phyloP scores from a whole-genome alignment of 73 alveolate genomes.

The Symbiodinium pilosum region DNA sequence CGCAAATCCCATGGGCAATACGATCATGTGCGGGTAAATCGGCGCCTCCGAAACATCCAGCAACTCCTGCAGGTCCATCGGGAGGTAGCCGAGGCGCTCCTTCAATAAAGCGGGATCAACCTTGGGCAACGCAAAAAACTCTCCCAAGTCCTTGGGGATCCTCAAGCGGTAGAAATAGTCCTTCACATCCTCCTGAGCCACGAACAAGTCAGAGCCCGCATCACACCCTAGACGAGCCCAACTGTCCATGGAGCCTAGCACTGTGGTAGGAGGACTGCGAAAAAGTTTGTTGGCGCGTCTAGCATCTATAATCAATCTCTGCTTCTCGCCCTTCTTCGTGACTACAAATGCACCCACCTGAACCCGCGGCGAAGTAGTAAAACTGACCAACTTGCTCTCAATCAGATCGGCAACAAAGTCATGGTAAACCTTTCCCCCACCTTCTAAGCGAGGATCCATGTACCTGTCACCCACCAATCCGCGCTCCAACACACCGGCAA shows the following conservation, averaged over 20 bases:
- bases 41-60: neutral
- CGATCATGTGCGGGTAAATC: neutral
- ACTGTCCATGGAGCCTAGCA: neutral
- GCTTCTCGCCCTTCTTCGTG: neutral
- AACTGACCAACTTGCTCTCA: neutral
- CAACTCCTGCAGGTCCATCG: neutral
- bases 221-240: neutral
- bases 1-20: neutral
- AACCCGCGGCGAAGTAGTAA: neutral
- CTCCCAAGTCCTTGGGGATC: neutral
- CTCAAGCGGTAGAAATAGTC: neutral
- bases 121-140: neutral
- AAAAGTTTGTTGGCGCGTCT: neutral
- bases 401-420: neutral
- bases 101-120: neutral
- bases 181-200: neutral
- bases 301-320: neutral
- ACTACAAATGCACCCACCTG: neutral
- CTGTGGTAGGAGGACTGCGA: neutral
- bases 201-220: neutral
- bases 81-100: neutral
- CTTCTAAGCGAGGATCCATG: conserved; percentile 23
- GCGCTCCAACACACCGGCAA: neutral
- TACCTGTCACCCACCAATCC: neutral
- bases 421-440: neutral